Evolutionary conservation across 805 yeast species (phyloP), one percentile per base, ranked within the genome.

Genomic region (Starmerella apis): DNA sequence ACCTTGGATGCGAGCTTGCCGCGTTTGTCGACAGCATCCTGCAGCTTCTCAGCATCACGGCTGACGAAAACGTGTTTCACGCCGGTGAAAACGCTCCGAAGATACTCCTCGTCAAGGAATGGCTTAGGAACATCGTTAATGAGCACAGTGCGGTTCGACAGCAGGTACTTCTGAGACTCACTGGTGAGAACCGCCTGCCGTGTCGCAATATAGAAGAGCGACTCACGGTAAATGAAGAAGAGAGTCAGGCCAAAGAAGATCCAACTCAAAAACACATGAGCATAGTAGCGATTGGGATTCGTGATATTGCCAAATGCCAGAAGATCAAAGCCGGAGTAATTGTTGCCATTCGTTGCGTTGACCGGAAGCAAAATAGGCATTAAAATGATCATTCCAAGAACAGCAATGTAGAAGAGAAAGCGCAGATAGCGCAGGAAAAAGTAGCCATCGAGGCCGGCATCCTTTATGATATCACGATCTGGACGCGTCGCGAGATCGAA

Each of bases 371-470:
- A 68, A 45, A 90, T 74, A 7, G 83, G 80, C 72, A 76, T 78
- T 6, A 79, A 68, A 25, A 79, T 58, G 3, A 75, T 27, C 48
- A 78, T 65, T 4, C 85, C 83, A 39, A 78, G 68, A 1, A 79
- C 71, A 50, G 80, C 77, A 36, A 79, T 62, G 5, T 69, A 53
- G 11, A 76, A 69, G 55, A 86, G 69, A 32, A 83, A 60, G 45
- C 76, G 72, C 25, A 92, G 65, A 62, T 83, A 92, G 56, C 98
- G 73, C 54, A 87, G 68, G 65, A 88, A 90, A 62, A 92, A 81
- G 69, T 85, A 90, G 4, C 96, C 96, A 63, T 90, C 97, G n/a
- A 90, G 64, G 16, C 96, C 97, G 19, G 92, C 82, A 60, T 90
- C 94, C 56, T 81, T 80, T 52, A 90, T 77, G 49, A 88, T 72